Conservation (phyloP, 176 grass and related monocot species). For the Aechmea fasciata region DNA sequence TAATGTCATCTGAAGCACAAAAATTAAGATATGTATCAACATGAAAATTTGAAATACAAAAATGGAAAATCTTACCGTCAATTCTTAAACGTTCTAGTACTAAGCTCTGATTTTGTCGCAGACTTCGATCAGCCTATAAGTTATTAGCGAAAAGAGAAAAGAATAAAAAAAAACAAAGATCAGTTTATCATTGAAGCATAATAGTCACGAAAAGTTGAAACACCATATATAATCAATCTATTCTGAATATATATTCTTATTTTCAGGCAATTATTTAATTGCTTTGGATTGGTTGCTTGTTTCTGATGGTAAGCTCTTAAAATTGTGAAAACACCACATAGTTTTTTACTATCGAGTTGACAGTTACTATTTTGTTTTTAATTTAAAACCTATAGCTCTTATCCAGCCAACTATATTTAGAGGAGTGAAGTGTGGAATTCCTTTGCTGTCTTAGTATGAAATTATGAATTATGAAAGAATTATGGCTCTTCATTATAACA, state of each 20-base stretch:
- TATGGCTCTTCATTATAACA: too few species aligned
- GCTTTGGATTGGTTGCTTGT: conserved; percentile 82
- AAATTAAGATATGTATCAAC: not conserved
- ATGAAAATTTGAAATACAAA: not conserved
- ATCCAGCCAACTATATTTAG: not conserved
- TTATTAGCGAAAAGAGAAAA: conserved; percentile 15
- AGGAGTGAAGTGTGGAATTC: not conserved
- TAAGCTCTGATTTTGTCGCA: conserved; percentile 76
- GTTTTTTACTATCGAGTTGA: not conserved
- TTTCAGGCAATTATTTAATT: conserved; percentile 73
- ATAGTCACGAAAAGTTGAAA: too few species aligned
- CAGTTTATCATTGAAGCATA: too few species aligned
- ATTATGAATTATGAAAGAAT: too few species aligned
- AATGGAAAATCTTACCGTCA: conserved; percentile 59
- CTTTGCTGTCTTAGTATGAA: not conserved
- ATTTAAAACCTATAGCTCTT: not conserved
- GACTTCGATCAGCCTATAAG: conserved; percentile 83
- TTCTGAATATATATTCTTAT: not conserved
- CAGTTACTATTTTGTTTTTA: not conserved
- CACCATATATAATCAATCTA: not conserved
- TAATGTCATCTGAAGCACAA: not conserved
- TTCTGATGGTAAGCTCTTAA: conserved; percentile 45
- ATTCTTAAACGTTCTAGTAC: conserved; percentile 75
- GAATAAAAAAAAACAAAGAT: conserved; percentile 4
- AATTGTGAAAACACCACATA: not conserved